Conservation (phyloP, 768 basidiomycete genomes). For the Sarcomyxa edulis region DNA sequence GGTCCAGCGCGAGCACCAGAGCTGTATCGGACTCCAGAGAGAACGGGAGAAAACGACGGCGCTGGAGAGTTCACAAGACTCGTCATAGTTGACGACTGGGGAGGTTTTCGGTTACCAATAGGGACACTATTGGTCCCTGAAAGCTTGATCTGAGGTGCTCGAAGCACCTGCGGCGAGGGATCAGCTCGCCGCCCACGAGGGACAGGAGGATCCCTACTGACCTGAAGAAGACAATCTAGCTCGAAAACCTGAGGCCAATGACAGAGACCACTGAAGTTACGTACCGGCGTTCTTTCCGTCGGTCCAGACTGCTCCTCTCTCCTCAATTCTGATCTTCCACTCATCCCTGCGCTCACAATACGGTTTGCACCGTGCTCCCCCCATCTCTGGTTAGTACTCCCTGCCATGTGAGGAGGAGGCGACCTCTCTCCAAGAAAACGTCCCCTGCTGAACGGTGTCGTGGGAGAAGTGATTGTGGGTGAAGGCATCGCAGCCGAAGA, state of each 20-base stretch:
- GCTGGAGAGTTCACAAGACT: not conserved
- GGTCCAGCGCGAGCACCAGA: conserved; percentile 1
- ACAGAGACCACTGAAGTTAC: too few species aligned
- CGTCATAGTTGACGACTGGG: not conserved
- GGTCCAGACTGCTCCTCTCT: too few species aligned
- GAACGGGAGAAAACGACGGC: not conserved
- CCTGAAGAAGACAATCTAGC: not conserved
- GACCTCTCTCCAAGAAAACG: conserved; percentile 7
- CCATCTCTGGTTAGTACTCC: conserved; percentile 1
- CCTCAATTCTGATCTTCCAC: too few species aligned
- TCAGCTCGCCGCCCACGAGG: conserved; percentile 18
- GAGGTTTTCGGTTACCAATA: conserved; percentile 23
- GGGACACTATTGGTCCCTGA: conserved; percentile 36
- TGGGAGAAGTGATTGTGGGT: conserved; percentile 8
- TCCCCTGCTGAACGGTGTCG: conserved; percentile 4
- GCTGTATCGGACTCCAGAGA: not conserved
- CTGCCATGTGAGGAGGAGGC: conserved; percentile 6
- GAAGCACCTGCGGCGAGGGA: conserved; percentile 12
- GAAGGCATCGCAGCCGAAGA: not conserved
- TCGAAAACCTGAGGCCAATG: not conserved
- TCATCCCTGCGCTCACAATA: not conserved
- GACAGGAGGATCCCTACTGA: conserved; percentile 17
- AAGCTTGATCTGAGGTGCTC: conserved; percentile 9
- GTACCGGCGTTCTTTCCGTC: too few species aligned
- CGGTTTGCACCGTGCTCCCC: conserved; percentile 2